Base-by-base conservation (phyloP, 2,329 filamentous ascomycete species). In the Periconia sp. region DNA sequence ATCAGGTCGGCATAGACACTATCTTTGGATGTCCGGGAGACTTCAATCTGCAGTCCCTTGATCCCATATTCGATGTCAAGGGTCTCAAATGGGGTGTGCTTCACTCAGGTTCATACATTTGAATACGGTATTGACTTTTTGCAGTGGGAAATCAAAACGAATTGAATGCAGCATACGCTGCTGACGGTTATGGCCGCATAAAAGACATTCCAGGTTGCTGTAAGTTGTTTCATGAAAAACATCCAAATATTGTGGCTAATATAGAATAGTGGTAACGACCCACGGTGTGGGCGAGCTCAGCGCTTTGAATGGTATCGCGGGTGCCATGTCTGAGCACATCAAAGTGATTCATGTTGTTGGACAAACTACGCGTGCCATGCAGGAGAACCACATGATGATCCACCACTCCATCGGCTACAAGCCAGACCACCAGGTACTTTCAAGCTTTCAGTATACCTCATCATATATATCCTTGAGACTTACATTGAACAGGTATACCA, bases 281-380 rank as follows among this genome's bases (percentile, higher is more conserved):
- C 91, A 91, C 58, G 89, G 89, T 46, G 88, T 91, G 6, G 88
- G 79, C 6, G 80, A 82, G 63, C 67, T 81, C 23, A 90, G 87
- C 2, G 86, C 88, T 48, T 78, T 79, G 6, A 79, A 79, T 53
- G 77, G 74, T 18, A 66, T 79, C 19, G 75, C 76, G 2, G 77
- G 77, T 2, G 63, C 74, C 31, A 72, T 75, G 63, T 73, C 71
- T 8, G 77, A 79, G 57, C 67, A 73, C 10, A 74, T 79, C 18
- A 76, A 76, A 42, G 58, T 78, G 8, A 74, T 80, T 15, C 77
- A 79, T 57, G 68, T 80, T 1, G 77, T 79, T 10, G 76, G 76
- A 0, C 76, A 78, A 56, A 78, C 76, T 0, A 72, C 73, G 8
- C 54, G 72, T 19, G 55, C 62, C 2, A 76, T 78, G 74, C 76